Evolutionary conservation across 2,329 filamentous ascomycete species (phyloP), one percentile per base, ranked within the genome.

Genomic region (Neopestalotiopsis clavispora): DNA sequence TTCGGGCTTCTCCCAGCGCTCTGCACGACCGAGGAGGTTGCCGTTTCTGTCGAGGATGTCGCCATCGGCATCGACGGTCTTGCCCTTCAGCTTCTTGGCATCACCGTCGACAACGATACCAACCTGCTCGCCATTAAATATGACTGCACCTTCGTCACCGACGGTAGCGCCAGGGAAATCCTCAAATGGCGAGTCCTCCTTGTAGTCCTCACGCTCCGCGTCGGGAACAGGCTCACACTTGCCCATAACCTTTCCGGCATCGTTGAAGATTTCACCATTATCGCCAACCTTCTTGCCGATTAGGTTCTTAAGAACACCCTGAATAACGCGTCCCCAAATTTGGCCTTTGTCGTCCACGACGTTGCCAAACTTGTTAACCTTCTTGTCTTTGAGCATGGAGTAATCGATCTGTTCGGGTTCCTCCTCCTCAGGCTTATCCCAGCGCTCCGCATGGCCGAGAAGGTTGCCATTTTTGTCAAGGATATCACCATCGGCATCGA

Each of bases 181-280:
- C 72, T 89, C 87, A 65, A 90, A 90, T 0, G 88, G 88, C 1
- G 85, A 80, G 2, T 82, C 80, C 14, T 84, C 82, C 69, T 81
- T 81, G 28, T 77, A 73, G 1, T 85, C 84, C 49, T 87, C 85
- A 4, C 84, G 83, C 72, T 90, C 87, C 17, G 78, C 78, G 3
- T 85, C 81, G 3, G 90, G 86, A 69, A 92, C 86, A 13, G 91
- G 86, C 79, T 93, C 90, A 58, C 86, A 89, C 66, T 87, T 87
- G 38, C 91, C 92, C 65, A 93, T 86, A 49, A 91, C 83, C 77
- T 92, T 88, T 70, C 91, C 92, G 5, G 84, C 84, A 70, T 93
- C 90, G 75, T 90, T 90, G 88, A 89, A 93, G 80, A 94, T 90
- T 72, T 91, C 84, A 59, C 92, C 92, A 45, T 92, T 81, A 67